A percentile compares a stretch with the other conserved stretches of the same genome.
These are phyloP conservation scores for Simmondsia chinensis DNA, from an alignment of 148 eudicot species.

Conservation along the genomic window DNA sequence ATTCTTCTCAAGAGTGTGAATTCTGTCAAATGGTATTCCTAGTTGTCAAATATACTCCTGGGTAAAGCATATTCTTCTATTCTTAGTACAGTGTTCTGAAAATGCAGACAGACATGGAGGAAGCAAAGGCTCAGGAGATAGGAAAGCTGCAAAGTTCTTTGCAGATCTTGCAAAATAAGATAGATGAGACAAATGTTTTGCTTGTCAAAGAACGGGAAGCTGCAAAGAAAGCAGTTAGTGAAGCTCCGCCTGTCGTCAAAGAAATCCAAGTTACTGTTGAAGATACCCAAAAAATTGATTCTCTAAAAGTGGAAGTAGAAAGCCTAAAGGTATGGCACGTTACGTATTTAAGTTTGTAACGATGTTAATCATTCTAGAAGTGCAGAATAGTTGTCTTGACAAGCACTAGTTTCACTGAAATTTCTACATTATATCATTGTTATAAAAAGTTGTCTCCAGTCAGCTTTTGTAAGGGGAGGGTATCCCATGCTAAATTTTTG, in stretches of 20 bases:
- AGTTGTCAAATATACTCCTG: too few species aligned
- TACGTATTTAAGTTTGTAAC: too few species aligned
- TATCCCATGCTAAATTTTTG: too few species aligned
- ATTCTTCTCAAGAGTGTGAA: slow-evolving; percentile 1
- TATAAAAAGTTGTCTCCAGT: too few species aligned
- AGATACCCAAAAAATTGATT: slow-evolving; percentile 68
- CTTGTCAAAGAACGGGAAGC: slow-evolving; percentile 69
- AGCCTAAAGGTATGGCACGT: slow-evolving; percentile 59
- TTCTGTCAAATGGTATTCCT: background rate
- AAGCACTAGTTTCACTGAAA: too few species aligned
- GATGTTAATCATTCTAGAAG: too few species aligned
- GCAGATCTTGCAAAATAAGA: slow-evolving; percentile 50
- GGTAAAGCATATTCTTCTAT: too few species aligned
- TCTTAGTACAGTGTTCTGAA: too few species aligned
- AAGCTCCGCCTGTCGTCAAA: slow-evolving; percentile 85
- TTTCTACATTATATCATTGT: too few species aligned
- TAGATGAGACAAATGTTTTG: slow-evolving; percentile 62
- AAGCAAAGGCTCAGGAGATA: slow-evolving; percentile 74
- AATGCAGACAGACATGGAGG: slow-evolving; percentile 87
- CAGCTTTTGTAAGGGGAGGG: too few species aligned
- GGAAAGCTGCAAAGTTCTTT: slow-evolving; percentile 53
- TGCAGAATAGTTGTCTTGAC: too few species aligned
- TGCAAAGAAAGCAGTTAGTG: slow-evolving; percentile 67
- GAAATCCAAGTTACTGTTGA: slow-evolving; percentile 82
- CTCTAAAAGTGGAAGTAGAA: slow-evolving; percentile 51